These are phyloP conservation scores for Neurospora sp. DNA, from an alignment of 2,329 filamentous ascomycete genomes.

Conservation along the genomic window DNA sequence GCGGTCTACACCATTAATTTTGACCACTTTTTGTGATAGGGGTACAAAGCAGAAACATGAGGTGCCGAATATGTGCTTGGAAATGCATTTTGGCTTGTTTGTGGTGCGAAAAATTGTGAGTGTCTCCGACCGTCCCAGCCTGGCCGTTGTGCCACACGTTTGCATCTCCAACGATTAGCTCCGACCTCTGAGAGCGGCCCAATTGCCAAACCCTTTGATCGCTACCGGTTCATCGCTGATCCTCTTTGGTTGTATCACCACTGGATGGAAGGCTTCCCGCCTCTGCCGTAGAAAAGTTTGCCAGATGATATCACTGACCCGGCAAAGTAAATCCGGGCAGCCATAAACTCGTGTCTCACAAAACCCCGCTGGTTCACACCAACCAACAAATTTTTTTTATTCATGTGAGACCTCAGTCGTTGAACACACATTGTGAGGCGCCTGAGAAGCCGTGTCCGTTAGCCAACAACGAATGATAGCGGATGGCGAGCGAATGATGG, in stretches of 20 bases:
- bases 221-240: background rate
- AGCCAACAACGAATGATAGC: background rate
- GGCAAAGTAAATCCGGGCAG: background rate
- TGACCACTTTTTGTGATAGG: accelerated
- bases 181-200: background rate
- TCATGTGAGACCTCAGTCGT: no score
- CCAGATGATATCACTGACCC: background rate
- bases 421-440: no score
- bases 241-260: accelerated
- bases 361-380: background rate
- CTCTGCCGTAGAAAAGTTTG: background rate
- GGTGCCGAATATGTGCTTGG: background rate
- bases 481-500: no score
- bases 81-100: background rate
- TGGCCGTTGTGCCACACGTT: background rate
- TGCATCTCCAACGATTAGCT: background rate
- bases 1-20: background rate
- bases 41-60: background rate
- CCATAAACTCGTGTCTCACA: background rate
- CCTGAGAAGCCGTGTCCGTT: no score
- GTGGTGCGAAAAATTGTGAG: background rate
- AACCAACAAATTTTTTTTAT: no score
- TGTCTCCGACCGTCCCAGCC: background rate
- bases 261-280: background rate
- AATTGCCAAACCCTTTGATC: background rate